Evolutionary conservation across 306 rosid genomes (phyloP).

Genomic region (Fragaria iinumae): DNA sequence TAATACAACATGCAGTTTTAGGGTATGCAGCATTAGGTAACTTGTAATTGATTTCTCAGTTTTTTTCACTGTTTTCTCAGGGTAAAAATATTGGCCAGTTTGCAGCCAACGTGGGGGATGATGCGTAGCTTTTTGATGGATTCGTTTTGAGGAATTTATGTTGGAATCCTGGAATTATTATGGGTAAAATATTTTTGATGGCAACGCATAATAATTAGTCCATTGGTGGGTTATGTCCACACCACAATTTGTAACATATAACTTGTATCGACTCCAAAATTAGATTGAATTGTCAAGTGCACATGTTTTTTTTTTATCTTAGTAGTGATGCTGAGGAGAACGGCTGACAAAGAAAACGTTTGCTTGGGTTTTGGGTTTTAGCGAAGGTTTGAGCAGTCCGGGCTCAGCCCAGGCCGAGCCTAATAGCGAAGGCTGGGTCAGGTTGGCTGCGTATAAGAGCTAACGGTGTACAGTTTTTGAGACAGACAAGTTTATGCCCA

Average conservation of each 20-base stretch:
- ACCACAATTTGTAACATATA: background rate
- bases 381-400: no score
- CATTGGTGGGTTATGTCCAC: background rate
- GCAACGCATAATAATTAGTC: background rate
- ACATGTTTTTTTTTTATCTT: no score
- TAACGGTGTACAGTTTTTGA: no score
- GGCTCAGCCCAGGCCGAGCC: no score
- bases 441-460: no score
- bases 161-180: background rate
- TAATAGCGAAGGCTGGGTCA: no score
- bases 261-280: background rate
- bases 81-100: slow-evolving; percentile 74
- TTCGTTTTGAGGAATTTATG: background rate
- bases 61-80: slow-evolving; percentile 38
- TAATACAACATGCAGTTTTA: background rate
- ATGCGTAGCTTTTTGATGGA: slow-evolving; percentile 8
- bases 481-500: no score
- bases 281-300: background rate
- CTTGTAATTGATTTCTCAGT: background rate
- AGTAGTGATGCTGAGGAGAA: no score
- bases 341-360: no score
- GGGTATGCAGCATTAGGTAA: background rate
- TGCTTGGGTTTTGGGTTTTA: no score
- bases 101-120: slow-evolving; percentile 54
- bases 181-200: background rate